Conservation (phyloP, 2,329 filamentous ascomycete genomes). For the Fusarium sp. region DNA sequence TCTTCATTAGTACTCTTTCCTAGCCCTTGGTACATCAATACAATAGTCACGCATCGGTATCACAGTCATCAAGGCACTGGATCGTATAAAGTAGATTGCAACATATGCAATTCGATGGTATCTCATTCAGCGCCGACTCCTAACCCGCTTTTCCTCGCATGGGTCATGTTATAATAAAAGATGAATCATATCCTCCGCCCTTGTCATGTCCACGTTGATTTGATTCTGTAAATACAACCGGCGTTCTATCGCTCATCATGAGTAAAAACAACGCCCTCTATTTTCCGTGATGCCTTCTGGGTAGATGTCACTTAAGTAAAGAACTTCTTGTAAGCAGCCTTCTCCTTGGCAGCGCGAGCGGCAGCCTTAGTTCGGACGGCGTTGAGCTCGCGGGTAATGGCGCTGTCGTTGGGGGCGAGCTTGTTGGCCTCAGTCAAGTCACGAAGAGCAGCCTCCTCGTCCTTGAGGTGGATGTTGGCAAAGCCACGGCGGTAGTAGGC, state of each 20-base stretch:
- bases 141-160: conserved; percentile 44
- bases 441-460: conserved; percentile 82
- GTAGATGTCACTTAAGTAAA: conserved; percentile 64
- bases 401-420: conserved; percentile 79
- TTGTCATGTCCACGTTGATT: conserved; percentile 16
- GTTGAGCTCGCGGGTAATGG: conserved; percentile 79
- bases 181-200: conserved; percentile 37
- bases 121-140: conserved; percentile 49
- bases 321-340: conserved; percentile 92
- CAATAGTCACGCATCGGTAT: neutral
- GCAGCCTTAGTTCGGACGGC: conserved; percentile 81
- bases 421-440: conserved; percentile 81
- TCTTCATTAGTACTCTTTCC: neutral
- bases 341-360: conserved; percentile 85
- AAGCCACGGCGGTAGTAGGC: conserved; percentile 85
- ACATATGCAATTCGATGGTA: conserved; percentile 47
- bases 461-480: conserved; percentile 81
- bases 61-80: neutral
- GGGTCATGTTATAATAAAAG: conserved; percentile 41
- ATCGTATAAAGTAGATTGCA: conserved; percentile 25
- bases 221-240: conserved; percentile 30
- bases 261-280: conserved; percentile 22
- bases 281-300: conserved; percentile 3
- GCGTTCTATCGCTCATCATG: conserved; percentile 26
- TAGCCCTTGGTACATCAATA: neutral